These are phyloP conservation scores for Trichosporon sp. DNA, from an alignment of 1,284 basidiomycete species.

Conservation along the genomic window DNA sequence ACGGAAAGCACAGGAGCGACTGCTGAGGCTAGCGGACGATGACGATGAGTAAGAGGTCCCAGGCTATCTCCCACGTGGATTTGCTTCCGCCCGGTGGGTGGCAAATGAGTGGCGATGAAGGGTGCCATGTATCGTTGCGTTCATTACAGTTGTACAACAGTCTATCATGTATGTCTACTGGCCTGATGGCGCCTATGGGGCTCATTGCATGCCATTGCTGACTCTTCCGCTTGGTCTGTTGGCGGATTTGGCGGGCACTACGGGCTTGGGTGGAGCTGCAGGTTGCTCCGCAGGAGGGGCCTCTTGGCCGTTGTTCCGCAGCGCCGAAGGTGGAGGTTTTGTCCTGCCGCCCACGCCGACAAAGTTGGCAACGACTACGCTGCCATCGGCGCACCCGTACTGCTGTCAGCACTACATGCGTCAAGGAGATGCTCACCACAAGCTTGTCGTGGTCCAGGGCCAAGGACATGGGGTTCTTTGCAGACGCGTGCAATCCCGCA, in stretches of 20 bases:
- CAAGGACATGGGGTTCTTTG: conserved; percentile 39
- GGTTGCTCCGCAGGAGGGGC: neutral
- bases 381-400: conserved; percentile 40
- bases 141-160: neutral
- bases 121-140: neutral
- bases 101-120: neutral
- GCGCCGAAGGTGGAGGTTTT: neutral
- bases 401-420: conserved; percentile 11
- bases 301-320: neutral
- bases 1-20: neutral
- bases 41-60: neutral
- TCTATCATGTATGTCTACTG: neutral
- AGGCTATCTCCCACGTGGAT: neutral
- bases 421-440: conserved; percentile 23
- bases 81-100: neutral
- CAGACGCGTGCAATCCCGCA: conserved; percentile 23
- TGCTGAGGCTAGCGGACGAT: neutral
- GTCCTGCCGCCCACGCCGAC: conserved; percentile 6
- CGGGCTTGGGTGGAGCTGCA: neutral
- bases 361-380: conserved; percentile 32
- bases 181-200: neutral
- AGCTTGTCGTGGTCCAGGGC: conserved; percentile 38
- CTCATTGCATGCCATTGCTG: neutral
- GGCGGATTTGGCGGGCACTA: neutral
- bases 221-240: neutral